Base-by-base conservation (phyloP, 169 alveolate species). In the Eimeria acervulina region DNA sequence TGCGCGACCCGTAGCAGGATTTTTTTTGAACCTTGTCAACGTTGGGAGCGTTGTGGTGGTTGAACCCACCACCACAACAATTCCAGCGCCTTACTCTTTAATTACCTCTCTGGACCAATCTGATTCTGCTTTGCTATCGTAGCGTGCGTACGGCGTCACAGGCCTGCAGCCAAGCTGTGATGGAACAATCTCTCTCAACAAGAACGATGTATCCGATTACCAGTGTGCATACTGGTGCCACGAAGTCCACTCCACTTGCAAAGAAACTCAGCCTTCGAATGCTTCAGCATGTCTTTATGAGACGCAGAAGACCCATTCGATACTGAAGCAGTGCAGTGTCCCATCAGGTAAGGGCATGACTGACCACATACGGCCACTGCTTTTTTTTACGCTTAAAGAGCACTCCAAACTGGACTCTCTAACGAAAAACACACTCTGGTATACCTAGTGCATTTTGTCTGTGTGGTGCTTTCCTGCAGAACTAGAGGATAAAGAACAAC, bases 141-240 rank as follows among this genome's bases (percentile, higher is more conserved):
- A 31, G 12, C 2, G 0, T 33, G 74, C 38, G 31, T 28, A 26
- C 55, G 10, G 15, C 36, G 42, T 40, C 33, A 15, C 94, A 87
- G 94, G 74, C 28, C 94, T 61, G 61, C 42, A 38, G 21, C 94
- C 83, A 40, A 87, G 63, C 19, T 87, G 94, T 61, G 94, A 59
- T 63, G 94, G n/a, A 28, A 42, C 94, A 13, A 63, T 61, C n/a
- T 87, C 94, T n/a, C 44, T 40, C 81, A 38, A 59, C 44, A 47
- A 12, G 28, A 21, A 2, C 1, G 31, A 61, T 26, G 68, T 87
- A 38, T 59, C 94, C 33, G 83, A 87, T n/a, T 87, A 87, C 33
- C 66, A 87, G 94, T 87, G 94, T 44, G 94, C 94, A 38, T 63
- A 61, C 47, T 59, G 83, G 74, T 87, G 94, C 28, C 74, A 61